These are phyloP conservation scores for Chiua virens DNA, from an alignment of 768 basidiomycete genomes.

Conservation along the genomic window DNA sequence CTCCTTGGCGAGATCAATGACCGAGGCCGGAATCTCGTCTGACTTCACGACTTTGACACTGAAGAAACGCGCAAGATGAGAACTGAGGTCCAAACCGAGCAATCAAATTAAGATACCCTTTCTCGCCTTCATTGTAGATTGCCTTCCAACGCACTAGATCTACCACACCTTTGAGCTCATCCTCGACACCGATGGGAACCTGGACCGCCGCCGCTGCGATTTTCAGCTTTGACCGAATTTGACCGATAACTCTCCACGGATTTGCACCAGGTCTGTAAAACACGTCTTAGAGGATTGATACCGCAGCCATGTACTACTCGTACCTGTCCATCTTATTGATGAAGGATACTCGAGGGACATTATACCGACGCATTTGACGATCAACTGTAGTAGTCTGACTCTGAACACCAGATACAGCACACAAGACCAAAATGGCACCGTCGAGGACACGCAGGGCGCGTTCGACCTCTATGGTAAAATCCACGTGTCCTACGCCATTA, in stretches of 20 bases:
- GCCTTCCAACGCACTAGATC: constrained; percentile 95
- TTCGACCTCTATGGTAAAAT: constrained; percentile 99
- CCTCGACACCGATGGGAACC: constrained; percentile 90
- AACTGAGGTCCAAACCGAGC: neutral
- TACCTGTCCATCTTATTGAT: constrained; percentile 99
- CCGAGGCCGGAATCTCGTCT: constrained; percentile 82
- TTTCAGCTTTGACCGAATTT: constrained; percentile 88
- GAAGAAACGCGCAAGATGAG: constrained; percentile 2
- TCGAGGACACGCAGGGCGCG: constrained; percentile 94
- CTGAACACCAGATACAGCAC: constrained; percentile 95
- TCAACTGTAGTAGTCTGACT: constrained; percentile 99
- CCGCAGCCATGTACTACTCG: neutral
- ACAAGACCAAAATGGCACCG: constrained; percentile 93
- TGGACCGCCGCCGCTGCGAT: constrained; percentile 95
- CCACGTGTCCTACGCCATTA: constrained; percentile 81
- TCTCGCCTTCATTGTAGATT: constrained; percentile 90
- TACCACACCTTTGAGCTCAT: constrained; percentile 85
- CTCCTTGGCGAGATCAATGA: constrained; percentile 70
- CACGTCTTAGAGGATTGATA: neutral
- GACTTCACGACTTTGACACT: constrained; percentile 79
- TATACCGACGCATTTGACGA: constrained; percentile 97
- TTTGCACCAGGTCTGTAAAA: constrained; percentile 84
- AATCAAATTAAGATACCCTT: constrained; percentile 66
- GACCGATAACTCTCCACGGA: constrained; percentile 91
- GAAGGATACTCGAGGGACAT: constrained; percentile 93